Evolutionary conservation across 129 eudicot genomes (phyloP).

Genomic region (Dittrichia graveolens): DNA sequence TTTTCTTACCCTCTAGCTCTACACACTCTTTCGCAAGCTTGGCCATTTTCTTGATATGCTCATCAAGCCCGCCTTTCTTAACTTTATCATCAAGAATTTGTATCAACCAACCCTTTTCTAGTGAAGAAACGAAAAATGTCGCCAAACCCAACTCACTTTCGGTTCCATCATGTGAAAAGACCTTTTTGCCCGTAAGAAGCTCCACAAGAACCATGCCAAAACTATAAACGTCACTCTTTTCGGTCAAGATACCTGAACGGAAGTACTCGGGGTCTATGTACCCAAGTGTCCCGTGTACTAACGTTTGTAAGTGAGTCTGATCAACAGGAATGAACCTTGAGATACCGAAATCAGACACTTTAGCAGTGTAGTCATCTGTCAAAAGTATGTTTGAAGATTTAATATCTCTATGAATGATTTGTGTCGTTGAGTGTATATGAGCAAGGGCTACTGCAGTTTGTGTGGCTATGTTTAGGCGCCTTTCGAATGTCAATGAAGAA

Average conservation of each 20-base stretch:
- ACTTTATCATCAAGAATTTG: constrained; percentile 33
- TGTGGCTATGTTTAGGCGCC: constrained; percentile 25
- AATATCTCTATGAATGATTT: constrained; percentile 31
- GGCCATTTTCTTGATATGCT: constrained; percentile 22
- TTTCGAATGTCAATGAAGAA: constrained; percentile 10
- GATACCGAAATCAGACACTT: constrained; percentile 36
- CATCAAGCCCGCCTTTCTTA: constrained; percentile 26
- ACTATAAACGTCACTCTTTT: constrained; percentile 35
- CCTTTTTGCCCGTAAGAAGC: constrained; percentile 36
- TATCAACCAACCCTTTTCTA: constrained; percentile 23
- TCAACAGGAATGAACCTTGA: constrained; percentile 32
- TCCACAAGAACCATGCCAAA: constrained; percentile 43
- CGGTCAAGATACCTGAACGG: constrained; percentile 31
- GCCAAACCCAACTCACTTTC: constrained; percentile 37
- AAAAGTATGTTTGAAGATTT: constrained; percentile 34
- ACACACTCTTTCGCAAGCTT: constrained; percentile 23
- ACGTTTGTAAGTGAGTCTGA: constrained; percentile 27
- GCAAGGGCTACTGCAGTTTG: constrained; percentile 26
- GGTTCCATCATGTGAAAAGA: constrained; percentile 23
- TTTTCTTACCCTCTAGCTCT: constrained; percentile 21
- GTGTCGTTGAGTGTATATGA: constrained; percentile 25
- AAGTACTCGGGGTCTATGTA: constrained; percentile 40
- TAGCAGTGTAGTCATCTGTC: constrained; percentile 20
- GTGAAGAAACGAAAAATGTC: constrained; percentile 17
- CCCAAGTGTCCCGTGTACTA: constrained; percentile 31